Evolutionary conservation across 192 early-diverging fungal species (phyloP).

Genomic region (Coemansia sp.): DNA sequence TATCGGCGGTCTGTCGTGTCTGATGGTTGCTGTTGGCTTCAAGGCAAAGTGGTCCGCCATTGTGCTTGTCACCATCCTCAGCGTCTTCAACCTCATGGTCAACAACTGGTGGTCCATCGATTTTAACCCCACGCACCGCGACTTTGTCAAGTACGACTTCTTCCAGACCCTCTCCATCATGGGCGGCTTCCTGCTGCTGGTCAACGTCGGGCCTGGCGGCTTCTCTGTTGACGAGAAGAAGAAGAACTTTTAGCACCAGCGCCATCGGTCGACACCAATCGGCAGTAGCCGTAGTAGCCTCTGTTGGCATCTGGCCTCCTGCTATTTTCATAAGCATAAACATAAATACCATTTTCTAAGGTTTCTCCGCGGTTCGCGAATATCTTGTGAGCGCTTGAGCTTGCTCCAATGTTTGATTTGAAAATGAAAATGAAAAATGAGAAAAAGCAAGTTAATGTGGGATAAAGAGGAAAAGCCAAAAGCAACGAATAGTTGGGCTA

Average conservation of each 20-base stretch:
- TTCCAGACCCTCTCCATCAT: conserved; percentile 96
- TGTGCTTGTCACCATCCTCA: conserved; percentile 86
- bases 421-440: too few species aligned
- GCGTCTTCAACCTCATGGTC: conserved; percentile 85
- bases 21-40: conserved; percentile 97
- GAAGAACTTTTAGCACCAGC: conserved; percentile 74
- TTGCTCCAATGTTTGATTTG: background rate
- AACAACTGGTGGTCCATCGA: conserved; percentile 97
- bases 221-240: conserved; percentile 97
- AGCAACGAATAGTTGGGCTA: background rate
- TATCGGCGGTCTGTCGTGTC: conserved; percentile 78
- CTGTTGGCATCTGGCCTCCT: too few species aligned
- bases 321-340: too few species aligned
- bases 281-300: too few species aligned
- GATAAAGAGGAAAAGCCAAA: background rate
- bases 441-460: background rate
- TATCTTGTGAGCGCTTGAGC: conserved; percentile 3
- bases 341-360: too few species aligned
- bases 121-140: conserved; percentile 74
- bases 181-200: conserved; percentile 92
- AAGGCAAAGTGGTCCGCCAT: conserved; percentile 97
- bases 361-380: background rate
- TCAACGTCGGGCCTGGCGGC: conserved; percentile 89
- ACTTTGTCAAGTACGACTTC: conserved; percentile 98
- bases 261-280: too few species aligned